Base-by-base conservation (phyloP, 1,284 basidiomycete species). In the Cutaneotrichosporon spelunceum region DNA sequence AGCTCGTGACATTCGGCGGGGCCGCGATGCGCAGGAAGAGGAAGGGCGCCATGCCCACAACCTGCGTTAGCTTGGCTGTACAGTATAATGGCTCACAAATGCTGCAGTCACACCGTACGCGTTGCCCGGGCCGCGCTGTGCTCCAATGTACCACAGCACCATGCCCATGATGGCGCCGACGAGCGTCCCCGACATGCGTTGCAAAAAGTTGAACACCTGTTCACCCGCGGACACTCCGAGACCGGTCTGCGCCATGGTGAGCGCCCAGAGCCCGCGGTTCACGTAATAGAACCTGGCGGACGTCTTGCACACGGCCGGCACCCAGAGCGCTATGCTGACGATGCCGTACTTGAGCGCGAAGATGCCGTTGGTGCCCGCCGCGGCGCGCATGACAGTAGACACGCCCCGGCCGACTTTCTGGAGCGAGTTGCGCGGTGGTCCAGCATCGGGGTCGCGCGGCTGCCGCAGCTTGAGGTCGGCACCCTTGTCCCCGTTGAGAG, bases 201-300 rank as follows among this genome's bases (percentile, higher is more conserved):
- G 70, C 21, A 84, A 63, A 61, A 85, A 82, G 57, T 81, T 81
- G 67, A 77, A 81, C 14, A 88, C 81, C 68, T 87, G 86, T 68
- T 88, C 86, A 10, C 85, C 85, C 0, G 83, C 82, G 62, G 83
- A 86, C 11, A 87, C 81, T 47, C 84, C 86, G 53, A 88, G 67
- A 1, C 84, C 84, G 0, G 84, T 86, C 68, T 88, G 86, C 0
- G 84, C 70, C 85, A 87, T 88, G 71, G 87, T 86, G 59, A 87
- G 72, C 2, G 85, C 86, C 86, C 86, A 82, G 72, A 86, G 60
- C 77, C 73, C 63, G 77, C 83, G 57, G 39, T 72, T 68, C 9
- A 56, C 27, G 55, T 71, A 72, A 81, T 69, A 56, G 82, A 85
- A 74, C 76, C 81, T 39, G 33, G 76, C 67, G 54, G 72, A 75